Percentiles rank a stretch among this genome's conserved stretches.
Evolutionary conservation across 2,329 filamentous ascomycete species (phyloP).

Genomic region (Curvularia sp.): DNA sequence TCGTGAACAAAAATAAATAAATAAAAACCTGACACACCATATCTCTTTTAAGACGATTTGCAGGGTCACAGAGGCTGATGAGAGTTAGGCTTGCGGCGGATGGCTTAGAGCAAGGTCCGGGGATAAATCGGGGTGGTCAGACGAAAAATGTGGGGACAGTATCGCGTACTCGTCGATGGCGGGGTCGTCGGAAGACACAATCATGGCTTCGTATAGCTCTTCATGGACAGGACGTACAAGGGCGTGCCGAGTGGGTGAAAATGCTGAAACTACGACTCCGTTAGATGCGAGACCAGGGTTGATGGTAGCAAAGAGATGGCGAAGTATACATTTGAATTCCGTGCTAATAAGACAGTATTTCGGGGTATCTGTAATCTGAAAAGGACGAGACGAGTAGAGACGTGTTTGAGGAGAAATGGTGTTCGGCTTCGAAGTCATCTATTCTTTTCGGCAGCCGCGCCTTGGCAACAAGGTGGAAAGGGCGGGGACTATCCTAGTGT

Average conservation of each 20-base stretch:
- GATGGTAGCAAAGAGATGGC: neutral
- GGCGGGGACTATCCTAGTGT: slow-evolving; percentile 15
- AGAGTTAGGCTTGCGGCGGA: neutral
- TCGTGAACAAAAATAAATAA: no score
- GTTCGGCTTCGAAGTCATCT: slow-evolving; percentile 17
- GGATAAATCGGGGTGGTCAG: neutral
- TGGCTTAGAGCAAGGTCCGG: neutral
- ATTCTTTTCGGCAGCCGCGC: slow-evolving; percentile 21
- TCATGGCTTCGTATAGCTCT: neutral
- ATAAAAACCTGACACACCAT: no score
- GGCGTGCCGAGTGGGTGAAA: neutral
- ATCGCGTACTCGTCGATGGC: neutral
- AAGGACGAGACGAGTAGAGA: slow-evolving; percentile 9
- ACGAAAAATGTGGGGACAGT: neutral
- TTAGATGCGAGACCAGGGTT: neutral
- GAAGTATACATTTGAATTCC: slow-evolving; percentile 1
- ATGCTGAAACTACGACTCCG: neutral
- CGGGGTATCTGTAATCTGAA: slow-evolving; percentile 4
- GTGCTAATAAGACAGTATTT: neutral
- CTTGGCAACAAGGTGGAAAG: slow-evolving; percentile 13
- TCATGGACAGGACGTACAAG: neutral
- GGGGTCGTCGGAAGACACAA: neutral
- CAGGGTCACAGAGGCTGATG: neutral
- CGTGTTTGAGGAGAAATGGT: slow-evolving; percentile 3
- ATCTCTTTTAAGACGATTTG: neutral